A percentile compares a stretch with the other conserved stretches of the same genome.
Conservation (phyloP, 2,329 filamentous ascomycete genomes). For the Aspergillus amoenus region DNA sequence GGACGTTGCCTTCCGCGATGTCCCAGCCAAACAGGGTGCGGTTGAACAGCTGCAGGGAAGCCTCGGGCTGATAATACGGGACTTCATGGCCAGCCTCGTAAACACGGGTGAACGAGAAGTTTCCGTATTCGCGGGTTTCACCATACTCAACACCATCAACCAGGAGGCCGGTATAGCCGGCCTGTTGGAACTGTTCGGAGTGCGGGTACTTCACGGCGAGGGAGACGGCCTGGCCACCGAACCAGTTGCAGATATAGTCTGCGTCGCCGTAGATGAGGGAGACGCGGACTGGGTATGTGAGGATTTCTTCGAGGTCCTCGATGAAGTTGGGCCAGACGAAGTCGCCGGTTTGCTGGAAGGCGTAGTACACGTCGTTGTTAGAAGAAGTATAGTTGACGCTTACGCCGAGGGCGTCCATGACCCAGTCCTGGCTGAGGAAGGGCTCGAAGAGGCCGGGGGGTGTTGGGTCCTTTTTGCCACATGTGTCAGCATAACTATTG, state of each 20-base stretch:
- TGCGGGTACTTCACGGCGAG: conserved; percentile 56
- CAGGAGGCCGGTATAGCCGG: conserved; percentile 71
- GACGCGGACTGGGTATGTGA: conserved; percentile 64
- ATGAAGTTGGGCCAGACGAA: conserved; percentile 64
- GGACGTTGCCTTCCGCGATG: conserved; percentile 51
- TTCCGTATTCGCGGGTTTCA: conserved; percentile 73
- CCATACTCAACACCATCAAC: conserved; percentile 68
- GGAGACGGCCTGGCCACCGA: conserved; percentile 73
- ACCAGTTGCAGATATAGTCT: conserved; percentile 57
- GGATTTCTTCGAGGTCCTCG: conserved; percentile 58
- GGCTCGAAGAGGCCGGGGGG: conserved; percentile 61
- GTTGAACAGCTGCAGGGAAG: conserved; percentile 60
- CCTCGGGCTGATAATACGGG: conserved; percentile 58
- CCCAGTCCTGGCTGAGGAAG: conserved; percentile 61
- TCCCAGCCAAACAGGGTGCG: conserved; percentile 59
- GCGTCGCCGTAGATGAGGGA: conserved; percentile 70
- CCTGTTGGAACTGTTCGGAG: conserved; percentile 58
- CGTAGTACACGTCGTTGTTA: conserved; percentile 43
- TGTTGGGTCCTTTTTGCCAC: conserved; percentile 54
- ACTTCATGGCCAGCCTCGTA: conserved; percentile 67
- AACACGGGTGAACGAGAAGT: conserved; percentile 66
- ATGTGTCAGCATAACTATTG: neutral
- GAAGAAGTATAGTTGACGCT: conserved; percentile 59
- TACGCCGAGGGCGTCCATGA: conserved; percentile 62
- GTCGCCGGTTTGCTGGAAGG: conserved; percentile 57